These are phyloP conservation scores for Kalmusia sp. DNA, from an alignment of 2,329 filamentous ascomycete species.

Conservation along the genomic window DNA sequence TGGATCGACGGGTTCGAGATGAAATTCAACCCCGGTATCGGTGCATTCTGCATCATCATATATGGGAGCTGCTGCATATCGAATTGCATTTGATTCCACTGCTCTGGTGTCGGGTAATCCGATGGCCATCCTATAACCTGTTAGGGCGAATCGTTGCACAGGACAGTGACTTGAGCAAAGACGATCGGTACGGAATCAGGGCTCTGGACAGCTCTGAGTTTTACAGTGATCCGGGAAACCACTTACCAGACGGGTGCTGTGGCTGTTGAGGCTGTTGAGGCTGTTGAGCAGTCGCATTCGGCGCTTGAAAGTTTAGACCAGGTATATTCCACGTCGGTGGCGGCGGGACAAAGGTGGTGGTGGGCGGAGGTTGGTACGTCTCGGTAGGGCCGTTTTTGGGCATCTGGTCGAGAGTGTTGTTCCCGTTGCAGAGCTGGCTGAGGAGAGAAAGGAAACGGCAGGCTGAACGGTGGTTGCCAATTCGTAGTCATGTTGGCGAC, in stretches of 20 bases:
- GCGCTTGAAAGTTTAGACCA: slow-evolving; percentile 32
- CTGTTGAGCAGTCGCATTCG: slow-evolving; percentile 33
- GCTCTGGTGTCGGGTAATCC: slow-evolving; percentile 35
- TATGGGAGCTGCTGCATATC: slow-evolving; percentile 27
- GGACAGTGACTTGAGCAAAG: not conserved
- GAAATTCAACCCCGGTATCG: slow-evolving; percentile 24
- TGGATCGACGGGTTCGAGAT: slow-evolving; percentile 28
- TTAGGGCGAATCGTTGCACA: slow-evolving; percentile 4
- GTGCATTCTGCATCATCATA: slow-evolving; percentile 30
- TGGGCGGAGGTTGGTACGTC: slow-evolving; percentile 18
- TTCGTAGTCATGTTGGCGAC: slow-evolving; percentile 38
- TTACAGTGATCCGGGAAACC: not conserved
- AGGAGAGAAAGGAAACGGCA: slow-evolving; percentile 30
- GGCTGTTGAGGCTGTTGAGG: slow-evolving; percentile 32
- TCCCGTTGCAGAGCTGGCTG: slow-evolving; percentile 19
- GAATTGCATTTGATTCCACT: slow-evolving; percentile 24
- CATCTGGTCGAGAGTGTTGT: slow-evolving; percentile 8
- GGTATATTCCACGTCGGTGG: slow-evolving; percentile 19
- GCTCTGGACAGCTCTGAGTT: not conserved
- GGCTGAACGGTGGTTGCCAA: slow-evolving; percentile 33
- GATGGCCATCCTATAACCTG: slow-evolving; percentile 25
- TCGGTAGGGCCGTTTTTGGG: slow-evolving; percentile 16
- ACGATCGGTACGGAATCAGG: not conserved
- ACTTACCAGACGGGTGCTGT: slow-evolving; percentile 23
- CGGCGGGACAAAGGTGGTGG: slow-evolving; percentile 22